Evolutionary conservation across 352 stramenopile genomes (phyloP).

Genomic region (Phytopythium cucurbitacearum): DNA sequence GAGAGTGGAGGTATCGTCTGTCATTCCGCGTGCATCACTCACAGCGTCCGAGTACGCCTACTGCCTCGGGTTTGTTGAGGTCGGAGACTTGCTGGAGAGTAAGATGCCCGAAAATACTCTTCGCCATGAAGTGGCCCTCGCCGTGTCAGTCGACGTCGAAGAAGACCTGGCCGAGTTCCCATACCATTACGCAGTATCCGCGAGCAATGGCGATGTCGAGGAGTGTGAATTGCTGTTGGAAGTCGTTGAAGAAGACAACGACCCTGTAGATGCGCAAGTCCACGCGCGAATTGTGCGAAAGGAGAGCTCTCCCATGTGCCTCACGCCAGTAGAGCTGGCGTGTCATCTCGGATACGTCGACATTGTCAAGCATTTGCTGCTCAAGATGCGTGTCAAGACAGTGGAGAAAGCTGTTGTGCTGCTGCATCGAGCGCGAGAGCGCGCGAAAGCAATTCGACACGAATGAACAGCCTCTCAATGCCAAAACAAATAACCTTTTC

Average conservation of each 20-base stretch:
- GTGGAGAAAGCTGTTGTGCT: neutral
- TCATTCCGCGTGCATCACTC: constrained; percentile 1
- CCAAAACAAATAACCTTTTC: too few relatives aligned
- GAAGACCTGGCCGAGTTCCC: constrained; percentile 3
- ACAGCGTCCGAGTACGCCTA: constrained; percentile 12
- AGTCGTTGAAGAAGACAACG: neutral
- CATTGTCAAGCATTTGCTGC: neutral
- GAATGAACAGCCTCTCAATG: too few relatives aligned
- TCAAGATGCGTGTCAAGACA: neutral
- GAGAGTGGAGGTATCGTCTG: constrained; percentile 1
- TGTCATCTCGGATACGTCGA: constrained; percentile 1
- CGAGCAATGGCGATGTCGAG: neutral
- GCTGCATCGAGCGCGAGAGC: neutral
- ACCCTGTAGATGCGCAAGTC: constrained; percentile 1
- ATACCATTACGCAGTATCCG: constrained; percentile 4
- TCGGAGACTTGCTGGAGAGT: constrained; percentile 11
- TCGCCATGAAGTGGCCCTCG: too few relatives aligned
- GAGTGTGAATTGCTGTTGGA: constrained; percentile 3
- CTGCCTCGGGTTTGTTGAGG: constrained; percentile 8
- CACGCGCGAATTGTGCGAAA: neutral
- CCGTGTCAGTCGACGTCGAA: neutral
- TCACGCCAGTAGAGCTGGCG: neutral
- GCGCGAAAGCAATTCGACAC: too few relatives aligned
- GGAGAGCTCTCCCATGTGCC: neutral
- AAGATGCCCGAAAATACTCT: neutral